These are phyloP conservation scores for Solanum tacnaense DNA, from an alignment of 257 asterid genomes.

Conservation along the genomic window DNA sequence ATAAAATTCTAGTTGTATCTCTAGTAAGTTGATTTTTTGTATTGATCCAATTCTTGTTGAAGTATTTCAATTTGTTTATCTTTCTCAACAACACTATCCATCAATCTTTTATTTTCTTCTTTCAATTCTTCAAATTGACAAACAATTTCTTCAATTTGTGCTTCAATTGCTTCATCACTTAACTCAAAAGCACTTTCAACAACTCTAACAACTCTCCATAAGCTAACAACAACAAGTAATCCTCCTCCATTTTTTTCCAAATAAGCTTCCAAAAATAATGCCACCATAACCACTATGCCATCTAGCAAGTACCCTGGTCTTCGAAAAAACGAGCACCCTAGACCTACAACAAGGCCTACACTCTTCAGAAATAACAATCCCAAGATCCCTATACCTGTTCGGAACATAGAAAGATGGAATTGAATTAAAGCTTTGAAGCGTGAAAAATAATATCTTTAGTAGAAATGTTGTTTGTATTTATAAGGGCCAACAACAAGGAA, in stretches of 20 bases:
- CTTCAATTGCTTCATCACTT: conserved; percentile 24
- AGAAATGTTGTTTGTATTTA: not conserved
- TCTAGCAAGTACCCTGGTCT: conserved; percentile 19
- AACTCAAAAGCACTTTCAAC: conserved; percentile 27
- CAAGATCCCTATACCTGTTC: not conserved
- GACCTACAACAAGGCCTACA: conserved; percentile 6
- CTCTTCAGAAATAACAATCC: conserved; percentile 3
- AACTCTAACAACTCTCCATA: conserved; percentile 27
- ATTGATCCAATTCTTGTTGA: not conserved
- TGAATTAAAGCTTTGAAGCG: not conserved
- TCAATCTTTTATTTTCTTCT: conserved; percentile 15
- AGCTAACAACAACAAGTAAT: conserved; percentile 18
- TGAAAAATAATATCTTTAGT: not conserved
- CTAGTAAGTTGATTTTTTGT: not conserved
- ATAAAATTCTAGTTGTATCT: not conserved
- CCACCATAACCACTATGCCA: conserved; percentile 15
- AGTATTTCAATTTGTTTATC: conserved; percentile 9
- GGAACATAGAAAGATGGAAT: not conserved
- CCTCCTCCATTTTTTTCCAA: conserved; percentile 19
- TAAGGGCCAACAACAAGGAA: not conserved
- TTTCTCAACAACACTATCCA: conserved; percentile 13
- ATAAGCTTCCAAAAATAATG: conserved; percentile 13
- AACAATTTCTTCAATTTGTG: conserved; percentile 8
- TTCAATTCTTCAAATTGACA: conserved; percentile 12
- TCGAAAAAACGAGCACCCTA: conserved; percentile 2